phyloP scores from a whole-genome alignment of 257 asterid species.

The Nicotiana obtusifolia region DNA sequence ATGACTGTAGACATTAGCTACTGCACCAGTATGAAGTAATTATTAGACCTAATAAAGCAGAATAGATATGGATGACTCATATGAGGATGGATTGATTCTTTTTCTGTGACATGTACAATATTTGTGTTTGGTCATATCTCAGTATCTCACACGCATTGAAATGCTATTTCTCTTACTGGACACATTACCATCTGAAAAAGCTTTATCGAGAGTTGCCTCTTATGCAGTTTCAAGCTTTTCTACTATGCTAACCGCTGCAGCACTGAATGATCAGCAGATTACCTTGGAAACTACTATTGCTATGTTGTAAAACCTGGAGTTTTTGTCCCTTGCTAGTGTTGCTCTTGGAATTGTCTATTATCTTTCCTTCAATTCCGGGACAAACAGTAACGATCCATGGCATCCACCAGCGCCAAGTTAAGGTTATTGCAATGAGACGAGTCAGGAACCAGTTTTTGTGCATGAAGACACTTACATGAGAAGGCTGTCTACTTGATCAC shows the following conservation, averaged over 20 bases:
- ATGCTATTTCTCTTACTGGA: not conserved
- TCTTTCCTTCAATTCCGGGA: conserved; percentile 35
- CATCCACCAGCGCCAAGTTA: conserved; percentile 35
- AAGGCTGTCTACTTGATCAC: conserved; percentile 47
- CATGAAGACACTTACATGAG: conserved; percentile 87
- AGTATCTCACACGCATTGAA: not conserved
- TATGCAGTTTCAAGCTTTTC: conserved; percentile 82
- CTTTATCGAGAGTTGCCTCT: not conserved
- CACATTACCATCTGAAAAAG: not conserved
- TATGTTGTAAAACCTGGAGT: conserved; percentile 82
- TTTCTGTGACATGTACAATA: no score
- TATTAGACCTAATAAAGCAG: not conserved
- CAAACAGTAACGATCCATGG: conserved; percentile 34
- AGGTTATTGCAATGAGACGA: conserved; percentile 72
- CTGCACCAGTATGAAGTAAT: no score
- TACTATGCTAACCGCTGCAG: conserved; percentile 82
- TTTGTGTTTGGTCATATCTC: no score
- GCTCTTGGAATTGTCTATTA: conserved; percentile 67
- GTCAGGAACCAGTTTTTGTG: conserved; percentile 66
- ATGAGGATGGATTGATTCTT: no score
- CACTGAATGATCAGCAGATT: conserved; percentile 77
- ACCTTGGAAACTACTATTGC: conserved; percentile 62
- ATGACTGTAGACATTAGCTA: no score
- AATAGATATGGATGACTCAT: not conserved
- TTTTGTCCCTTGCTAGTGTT: conserved; percentile 67